Percentiles rank a stretch among this genome's conserved stretches.
These are phyloP conservation scores for Eucalyptus pauciflora DNA, from an alignment of 345 rosid genomes.

Conservation along the genomic window DNA sequence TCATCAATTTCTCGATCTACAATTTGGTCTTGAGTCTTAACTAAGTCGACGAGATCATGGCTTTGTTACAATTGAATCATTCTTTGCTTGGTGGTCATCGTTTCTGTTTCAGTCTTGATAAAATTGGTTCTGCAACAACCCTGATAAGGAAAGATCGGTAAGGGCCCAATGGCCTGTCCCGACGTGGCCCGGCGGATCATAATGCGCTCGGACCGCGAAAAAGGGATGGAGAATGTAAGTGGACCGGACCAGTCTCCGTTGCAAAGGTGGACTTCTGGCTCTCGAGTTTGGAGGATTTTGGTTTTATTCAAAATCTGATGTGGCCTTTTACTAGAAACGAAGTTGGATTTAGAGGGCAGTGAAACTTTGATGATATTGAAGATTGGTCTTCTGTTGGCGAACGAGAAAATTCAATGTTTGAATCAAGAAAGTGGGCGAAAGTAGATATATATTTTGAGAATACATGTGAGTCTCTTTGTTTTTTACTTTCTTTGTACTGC, in stretches of 20 bases:
- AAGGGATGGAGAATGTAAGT: not conserved
- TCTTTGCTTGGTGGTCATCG: not conserved
- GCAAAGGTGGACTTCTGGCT: not conserved
- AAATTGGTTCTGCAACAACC: not conserved
- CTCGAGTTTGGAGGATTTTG: not conserved
- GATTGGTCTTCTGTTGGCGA: no score
- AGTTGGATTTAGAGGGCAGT: no score
- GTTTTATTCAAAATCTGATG: not conserved
- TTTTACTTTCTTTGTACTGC: no score
- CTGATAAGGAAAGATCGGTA: not conserved
- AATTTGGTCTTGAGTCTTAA: not conserved
- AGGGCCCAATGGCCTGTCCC: not conserved
- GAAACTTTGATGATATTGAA: not conserved
- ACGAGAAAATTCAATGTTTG: no score
- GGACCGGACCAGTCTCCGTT: not conserved
- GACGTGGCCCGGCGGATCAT: not conserved
- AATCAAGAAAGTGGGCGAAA: no score
- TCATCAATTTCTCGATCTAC: not conserved
- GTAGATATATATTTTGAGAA: no score
- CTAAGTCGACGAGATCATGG: not conserved
- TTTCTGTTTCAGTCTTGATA: not conserved
- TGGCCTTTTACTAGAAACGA: no score
- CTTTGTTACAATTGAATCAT: not conserved
- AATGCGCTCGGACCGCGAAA: accelerated
- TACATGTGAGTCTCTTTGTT: no score